Conservation (phyloP, 2,329 filamentous ascomycete species). For the Amesomyces nigricolor region DNA sequence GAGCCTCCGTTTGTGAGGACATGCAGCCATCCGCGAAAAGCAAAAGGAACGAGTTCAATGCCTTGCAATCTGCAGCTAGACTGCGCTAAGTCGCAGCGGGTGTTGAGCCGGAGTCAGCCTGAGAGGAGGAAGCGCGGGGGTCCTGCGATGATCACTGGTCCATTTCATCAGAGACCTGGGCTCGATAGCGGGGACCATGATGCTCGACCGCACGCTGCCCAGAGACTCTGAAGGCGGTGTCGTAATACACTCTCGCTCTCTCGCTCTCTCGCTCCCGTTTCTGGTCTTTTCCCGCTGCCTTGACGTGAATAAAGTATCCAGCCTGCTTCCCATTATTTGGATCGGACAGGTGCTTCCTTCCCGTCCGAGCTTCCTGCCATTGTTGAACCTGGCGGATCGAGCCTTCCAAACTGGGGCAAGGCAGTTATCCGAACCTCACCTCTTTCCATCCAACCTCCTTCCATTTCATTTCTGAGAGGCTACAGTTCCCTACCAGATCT, state of each 20-base stretch:
- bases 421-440: neutral
- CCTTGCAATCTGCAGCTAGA: neutral
- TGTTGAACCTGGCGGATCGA: neutral
- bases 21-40: neutral
- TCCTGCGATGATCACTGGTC: conserved; percentile 1
- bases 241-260: neutral
- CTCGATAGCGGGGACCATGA: neutral
- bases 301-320: no score
- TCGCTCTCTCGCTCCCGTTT: no score
- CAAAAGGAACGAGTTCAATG: neutral
- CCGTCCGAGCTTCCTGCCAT: neutral
- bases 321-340: no score
- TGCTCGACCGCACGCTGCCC: no score
- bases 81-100: neutral
- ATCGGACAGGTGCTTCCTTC: no score
- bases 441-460: no score
- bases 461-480: no score
- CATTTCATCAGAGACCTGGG: conserved; percentile 4
- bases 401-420: no score
- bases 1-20: neutral
- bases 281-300: no score
- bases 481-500: no score
- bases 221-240: neutral
- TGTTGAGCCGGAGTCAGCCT: neutral
- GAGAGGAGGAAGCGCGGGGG: neutral